phyloP scores from a whole-genome alignment of 2,329 filamentous ascomycete genomes.

The Botrytis fragariae region DNA sequence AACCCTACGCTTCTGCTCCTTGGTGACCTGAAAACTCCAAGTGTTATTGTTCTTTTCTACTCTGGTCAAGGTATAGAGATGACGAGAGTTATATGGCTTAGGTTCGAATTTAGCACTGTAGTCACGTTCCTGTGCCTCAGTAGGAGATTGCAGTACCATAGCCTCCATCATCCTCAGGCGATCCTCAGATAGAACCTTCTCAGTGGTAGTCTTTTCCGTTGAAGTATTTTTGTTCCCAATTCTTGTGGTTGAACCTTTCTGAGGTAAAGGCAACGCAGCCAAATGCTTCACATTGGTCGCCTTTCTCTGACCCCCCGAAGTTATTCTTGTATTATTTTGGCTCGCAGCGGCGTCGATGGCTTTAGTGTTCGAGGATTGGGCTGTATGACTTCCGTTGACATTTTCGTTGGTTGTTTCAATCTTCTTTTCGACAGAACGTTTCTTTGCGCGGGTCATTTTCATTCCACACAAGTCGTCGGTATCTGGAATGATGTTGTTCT shows the following conservation, averaged over 20 bases:
- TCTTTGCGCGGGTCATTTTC: background rate
- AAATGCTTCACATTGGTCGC: background rate
- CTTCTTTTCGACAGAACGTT: background rate
- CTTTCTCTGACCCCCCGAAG: background rate
- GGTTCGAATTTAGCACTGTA: background rate
- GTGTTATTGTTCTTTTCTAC: rapidly evolving
- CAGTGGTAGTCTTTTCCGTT: too few species aligned
- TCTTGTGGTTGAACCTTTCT: too few species aligned
- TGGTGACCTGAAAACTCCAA: background rate
- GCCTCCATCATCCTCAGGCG: too few species aligned
- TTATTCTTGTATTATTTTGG: background rate
- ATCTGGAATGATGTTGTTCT: background rate
- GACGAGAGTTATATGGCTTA: background rate
- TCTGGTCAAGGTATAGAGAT: background rate
- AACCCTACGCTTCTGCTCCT: background rate
- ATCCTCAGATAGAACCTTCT: background rate
- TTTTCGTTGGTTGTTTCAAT: background rate
- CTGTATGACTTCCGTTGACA: background rate
- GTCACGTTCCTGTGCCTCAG: too few species aligned
- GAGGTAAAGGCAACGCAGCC: too few species aligned
- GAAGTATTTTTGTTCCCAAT: too few species aligned
- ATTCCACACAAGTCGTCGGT: background rate
- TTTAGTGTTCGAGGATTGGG: background rate
- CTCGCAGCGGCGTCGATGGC: background rate
- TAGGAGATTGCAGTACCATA: background rate